A percentile compares a stretch with the other conserved stretches of the same genome.
Conservation (phyloP, 495 filamentous ascomycete genomes). For the Hypoxylon lienhwacheense region DNA sequence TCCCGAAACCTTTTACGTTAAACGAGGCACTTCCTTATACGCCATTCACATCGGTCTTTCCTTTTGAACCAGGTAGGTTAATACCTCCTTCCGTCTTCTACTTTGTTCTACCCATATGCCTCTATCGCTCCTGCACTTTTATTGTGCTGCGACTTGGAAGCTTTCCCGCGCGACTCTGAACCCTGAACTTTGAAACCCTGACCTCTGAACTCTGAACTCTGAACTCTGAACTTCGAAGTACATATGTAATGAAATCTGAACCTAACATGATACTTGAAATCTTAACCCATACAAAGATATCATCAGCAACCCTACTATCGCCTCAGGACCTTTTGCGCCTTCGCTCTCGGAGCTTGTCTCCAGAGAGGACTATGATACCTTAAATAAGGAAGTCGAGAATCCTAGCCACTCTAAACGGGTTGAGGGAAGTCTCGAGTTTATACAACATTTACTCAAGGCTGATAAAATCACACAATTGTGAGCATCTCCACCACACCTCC, state of each 20-base stretch:
- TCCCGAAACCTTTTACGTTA: conserved; percentile 54
- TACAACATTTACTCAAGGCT: conserved; percentile 69
- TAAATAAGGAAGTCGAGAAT: conserved; percentile 56
- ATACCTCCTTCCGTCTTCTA: conserved; percentile 43
- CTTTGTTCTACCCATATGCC: conserved; percentile 34
- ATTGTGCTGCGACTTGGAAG: background rate
- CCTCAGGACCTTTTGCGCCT: conserved; percentile 53
- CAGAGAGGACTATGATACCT: conserved; percentile 47
- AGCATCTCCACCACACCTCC: conserved; percentile 33
- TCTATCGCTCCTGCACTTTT: conserved; percentile 1
- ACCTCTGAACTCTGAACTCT: no score
- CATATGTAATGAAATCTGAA: conserved; percentile 14
- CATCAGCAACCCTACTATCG: conserved; percentile 67
- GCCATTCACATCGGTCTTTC: conserved; percentile 83
- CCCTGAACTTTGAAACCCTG: no score
- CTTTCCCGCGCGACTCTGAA: no score
- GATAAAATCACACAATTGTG: conserved; percentile 74
- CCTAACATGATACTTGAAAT: conserved; percentile 27
- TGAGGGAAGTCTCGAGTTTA: conserved; percentile 59
- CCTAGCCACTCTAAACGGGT: conserved; percentile 45
- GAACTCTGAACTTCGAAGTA: no score
- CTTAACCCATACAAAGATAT: conserved; percentile 60
- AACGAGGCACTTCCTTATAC: conserved; percentile 90
- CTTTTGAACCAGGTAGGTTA: conserved; percentile 77
- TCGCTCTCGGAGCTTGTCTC: conserved; percentile 47